These are phyloP conservation scores for Pleomassaria siparia DNA, from an alignment of 2,329 filamentous ascomycete genomes.

Conservation along the genomic window DNA sequence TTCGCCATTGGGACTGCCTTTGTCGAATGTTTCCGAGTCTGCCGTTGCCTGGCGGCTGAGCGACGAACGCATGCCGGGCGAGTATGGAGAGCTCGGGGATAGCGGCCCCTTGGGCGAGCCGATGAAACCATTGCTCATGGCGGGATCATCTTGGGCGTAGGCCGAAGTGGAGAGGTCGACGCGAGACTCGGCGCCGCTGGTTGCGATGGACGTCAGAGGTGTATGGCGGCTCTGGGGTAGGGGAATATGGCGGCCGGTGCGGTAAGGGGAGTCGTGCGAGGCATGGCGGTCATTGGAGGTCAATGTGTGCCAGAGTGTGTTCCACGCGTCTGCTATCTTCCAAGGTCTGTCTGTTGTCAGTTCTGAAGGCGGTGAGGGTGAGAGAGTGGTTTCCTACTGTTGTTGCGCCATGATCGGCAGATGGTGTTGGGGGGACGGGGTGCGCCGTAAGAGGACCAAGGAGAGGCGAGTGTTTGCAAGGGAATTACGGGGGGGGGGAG, in stretches of 20 bases:
- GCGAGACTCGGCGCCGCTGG: conserved; percentile 81
- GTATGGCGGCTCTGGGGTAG: conserved; percentile 79
- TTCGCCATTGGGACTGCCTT: conserved; percentile 68
- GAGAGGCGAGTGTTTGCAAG: neutral
- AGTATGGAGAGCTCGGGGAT: conserved; percentile 73
- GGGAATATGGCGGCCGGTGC: conserved; percentile 86
- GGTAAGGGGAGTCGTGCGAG: conserved; percentile 87
- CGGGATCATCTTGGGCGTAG: conserved; percentile 72
- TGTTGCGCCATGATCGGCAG: neutral
- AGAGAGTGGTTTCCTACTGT: neutral
- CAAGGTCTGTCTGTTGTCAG: conserved; percentile 32
- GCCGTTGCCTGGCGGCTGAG: conserved; percentile 66
- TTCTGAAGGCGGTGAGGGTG: neutral
- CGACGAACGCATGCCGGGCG: conserved; percentile 83
- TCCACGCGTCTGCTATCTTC: conserved; percentile 59
- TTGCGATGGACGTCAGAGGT: conserved; percentile 83
- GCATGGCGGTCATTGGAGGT: conserved; percentile 82
- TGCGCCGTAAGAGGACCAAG: neutral
- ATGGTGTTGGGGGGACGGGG: neutral
- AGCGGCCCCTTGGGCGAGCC: conserved; percentile 58
- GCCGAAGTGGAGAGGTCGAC: conserved; percentile 72
- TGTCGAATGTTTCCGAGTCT: conserved; percentile 55
- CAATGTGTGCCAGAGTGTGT: conserved; percentile 90
- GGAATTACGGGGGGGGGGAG: neutral
- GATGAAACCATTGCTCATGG: conserved; percentile 60